phyloP scores from a whole-genome alignment of 495 filamentous ascomycete genomes.

The Pyrenula aspistea region DNA sequence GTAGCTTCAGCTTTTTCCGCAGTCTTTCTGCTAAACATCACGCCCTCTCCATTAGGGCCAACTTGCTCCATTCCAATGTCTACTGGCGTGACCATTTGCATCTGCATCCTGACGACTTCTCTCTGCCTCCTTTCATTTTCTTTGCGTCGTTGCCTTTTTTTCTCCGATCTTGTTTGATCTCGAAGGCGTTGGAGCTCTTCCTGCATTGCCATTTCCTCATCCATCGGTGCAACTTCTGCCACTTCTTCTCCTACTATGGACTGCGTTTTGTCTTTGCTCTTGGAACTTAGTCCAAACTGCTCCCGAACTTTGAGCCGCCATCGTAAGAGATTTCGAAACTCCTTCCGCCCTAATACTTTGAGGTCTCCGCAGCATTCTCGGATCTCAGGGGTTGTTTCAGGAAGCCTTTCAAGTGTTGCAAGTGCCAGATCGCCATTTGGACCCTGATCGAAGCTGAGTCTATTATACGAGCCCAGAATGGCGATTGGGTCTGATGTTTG shows the following conservation, averaged over 20 bases:
- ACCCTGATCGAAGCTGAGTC: slow-evolving; percentile 65
- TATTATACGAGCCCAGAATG: slow-evolving; percentile 83
- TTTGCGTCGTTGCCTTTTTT: slow-evolving; percentile 66
- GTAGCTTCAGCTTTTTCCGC: slow-evolving; percentile 63
- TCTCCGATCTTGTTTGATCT: slow-evolving; percentile 59
- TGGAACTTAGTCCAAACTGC: slow-evolving; percentile 75
- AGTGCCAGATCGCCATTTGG: slow-evolving; percentile 75
- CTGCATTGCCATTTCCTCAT: slow-evolving; percentile 83
- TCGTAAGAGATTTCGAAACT: slow-evolving; percentile 84
- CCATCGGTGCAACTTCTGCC: slow-evolving; percentile 74
- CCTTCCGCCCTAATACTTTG: slow-evolving; percentile 82
- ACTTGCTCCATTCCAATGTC: slow-evolving; percentile 90
- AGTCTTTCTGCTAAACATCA: slow-evolving; percentile 71
- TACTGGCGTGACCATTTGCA: slow-evolving; percentile 91
- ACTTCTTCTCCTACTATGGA: slow-evolving; percentile 50
- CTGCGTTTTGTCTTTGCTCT: slow-evolving; percentile 43
- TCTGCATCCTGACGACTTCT: slow-evolving; percentile 85
- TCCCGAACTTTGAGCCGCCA: slow-evolving; percentile 89
- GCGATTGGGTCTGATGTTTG: slow-evolving; percentile 89
- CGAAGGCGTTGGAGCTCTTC: slow-evolving; percentile 71
- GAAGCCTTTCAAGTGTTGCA: slow-evolving; percentile 71
- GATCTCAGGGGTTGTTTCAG: slow-evolving; percentile 90
- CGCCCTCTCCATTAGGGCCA: slow-evolving; percentile 61
- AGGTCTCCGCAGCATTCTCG: slow-evolving; percentile 75
- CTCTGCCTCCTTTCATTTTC: slow-evolving; percentile 85